Evolutionary conservation across 306 rosid species (phyloP).

Genomic region (Vicia faba): DNA sequence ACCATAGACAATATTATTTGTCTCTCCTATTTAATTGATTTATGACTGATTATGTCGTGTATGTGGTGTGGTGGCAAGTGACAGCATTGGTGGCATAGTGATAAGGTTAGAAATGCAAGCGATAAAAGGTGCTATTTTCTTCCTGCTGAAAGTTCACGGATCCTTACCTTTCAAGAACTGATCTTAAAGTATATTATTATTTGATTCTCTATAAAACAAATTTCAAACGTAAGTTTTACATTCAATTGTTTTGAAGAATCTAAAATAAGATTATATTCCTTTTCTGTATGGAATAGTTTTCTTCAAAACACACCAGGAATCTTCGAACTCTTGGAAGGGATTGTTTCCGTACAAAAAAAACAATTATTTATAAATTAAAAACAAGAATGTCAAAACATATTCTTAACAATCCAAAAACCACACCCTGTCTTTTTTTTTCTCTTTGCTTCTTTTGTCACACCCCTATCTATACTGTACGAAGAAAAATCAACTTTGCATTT

Average conservation of each 20-base stretch:
- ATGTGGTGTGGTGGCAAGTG: not conserved
- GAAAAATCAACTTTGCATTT: not conserved
- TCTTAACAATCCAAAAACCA: not conserved
- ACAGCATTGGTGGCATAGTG: not conserved
- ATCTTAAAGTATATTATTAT: conserved; percentile 1
- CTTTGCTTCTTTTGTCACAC: too few relatives aligned
- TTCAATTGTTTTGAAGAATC: not conserved
- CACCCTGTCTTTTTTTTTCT: not conserved
- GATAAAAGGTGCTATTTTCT: not conserved
- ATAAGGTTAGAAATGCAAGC: not conserved
- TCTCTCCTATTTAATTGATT: not conserved
- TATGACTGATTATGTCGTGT: not conserved
- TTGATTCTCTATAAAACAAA: not conserved
- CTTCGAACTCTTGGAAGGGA: not conserved
- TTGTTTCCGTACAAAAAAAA: not conserved
- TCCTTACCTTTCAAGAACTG: not conserved
- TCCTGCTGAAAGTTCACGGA: not conserved
- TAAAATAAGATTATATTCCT: not conserved
- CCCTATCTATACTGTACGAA: not conserved
- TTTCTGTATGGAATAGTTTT: not conserved
- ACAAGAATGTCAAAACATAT: not conserved
- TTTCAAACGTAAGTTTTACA: not conserved
- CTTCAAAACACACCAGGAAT: not conserved
- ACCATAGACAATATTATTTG: not conserved
- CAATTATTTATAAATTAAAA: not conserved